Conservation (phyloP, 495 filamentous ascomycete genomes). For the Cairneyella variabilis region DNA sequence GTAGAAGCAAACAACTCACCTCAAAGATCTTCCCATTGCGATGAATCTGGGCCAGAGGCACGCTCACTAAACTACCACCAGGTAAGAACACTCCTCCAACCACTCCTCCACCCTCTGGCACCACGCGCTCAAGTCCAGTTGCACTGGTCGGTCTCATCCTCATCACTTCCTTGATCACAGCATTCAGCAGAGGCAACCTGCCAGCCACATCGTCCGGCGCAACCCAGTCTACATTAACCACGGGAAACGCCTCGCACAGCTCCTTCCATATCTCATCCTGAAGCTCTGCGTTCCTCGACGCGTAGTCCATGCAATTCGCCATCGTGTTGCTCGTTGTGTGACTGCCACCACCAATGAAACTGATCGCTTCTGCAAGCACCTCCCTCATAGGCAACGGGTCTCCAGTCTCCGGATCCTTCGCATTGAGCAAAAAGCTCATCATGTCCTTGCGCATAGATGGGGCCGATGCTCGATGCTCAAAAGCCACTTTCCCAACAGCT, state of each 20-base stretch:
- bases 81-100: slow-evolving; percentile 7
- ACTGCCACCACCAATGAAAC: slow-evolving; percentile 15
- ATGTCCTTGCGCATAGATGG: slow-evolving; percentile 8
- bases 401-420: slow-evolving; percentile 18
- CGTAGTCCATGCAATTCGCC: slow-evolving; percentile 16
- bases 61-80: slow-evolving; percentile 10
- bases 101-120: slow-evolving; percentile 5
- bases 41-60: slow-evolving; percentile 1
- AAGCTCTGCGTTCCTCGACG: neutral
- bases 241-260: neutral
- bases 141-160: slow-evolving; percentile 16
- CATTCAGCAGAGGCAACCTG: slow-evolving; percentile 9
- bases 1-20: neutral
- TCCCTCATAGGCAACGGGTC: slow-evolving; percentile 1
- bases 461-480: slow-evolving; percentile 1
- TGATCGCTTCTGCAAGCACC: slow-evolving; percentile 17
- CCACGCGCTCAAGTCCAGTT: slow-evolving; percentile 12
- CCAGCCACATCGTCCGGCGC: neutral
- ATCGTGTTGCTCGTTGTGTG: slow-evolving; percentile 19
- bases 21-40: slow-evolving; percentile 6
- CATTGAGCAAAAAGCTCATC: slow-evolving; percentile 12
- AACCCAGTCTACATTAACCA: neutral
- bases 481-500: slow-evolving; percentile 4
- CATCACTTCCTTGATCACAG: slow-evolving; percentile 9
- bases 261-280: slow-evolving; percentile 1